Evolutionary conservation across 139 green algal genomes (phyloP).

Genomic region (Micractinium sp.): DNA sequence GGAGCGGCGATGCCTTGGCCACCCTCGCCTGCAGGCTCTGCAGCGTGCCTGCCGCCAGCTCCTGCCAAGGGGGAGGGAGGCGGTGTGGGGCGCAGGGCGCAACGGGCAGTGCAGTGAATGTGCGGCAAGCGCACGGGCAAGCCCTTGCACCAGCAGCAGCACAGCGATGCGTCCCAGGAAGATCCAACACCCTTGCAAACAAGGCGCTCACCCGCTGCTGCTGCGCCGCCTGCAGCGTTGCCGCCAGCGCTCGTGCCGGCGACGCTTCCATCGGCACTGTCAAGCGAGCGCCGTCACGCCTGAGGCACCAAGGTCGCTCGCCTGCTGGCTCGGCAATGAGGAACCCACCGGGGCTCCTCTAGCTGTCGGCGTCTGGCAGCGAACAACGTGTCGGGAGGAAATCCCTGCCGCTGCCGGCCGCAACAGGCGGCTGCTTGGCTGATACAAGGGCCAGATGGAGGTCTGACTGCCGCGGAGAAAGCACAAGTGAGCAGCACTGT

Average conservation of each 20-base stretch:
- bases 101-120: not conserved
- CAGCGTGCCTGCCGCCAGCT: not conserved
- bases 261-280: not conserved
- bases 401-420: too few relatives aligned
- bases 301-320: too few relatives aligned
- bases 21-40: constrained; percentile 2
- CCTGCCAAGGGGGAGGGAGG: not conserved
- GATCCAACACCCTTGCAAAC: too few relatives aligned
- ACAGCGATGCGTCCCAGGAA: not conserved
- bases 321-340: too few relatives aligned
- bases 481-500: too few relatives aligned
- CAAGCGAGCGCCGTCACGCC: too few relatives aligned
- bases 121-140: not conserved
- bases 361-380: too few relatives aligned
- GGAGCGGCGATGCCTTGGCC: not conserved
- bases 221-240: constrained; percentile 3
- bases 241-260: not conserved
- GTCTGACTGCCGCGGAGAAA: too few relatives aligned
- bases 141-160: not conserved
- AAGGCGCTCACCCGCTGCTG: constrained; percentile 4
- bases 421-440: too few relatives aligned
- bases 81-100: not conserved
- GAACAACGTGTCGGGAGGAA: too few relatives aligned
- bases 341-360: too few relatives aligned
- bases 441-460: too few relatives aligned